These are phyloP conservation scores for Xylaria telfairii DNA, from an alignment of 495 filamentous ascomycete genomes.

Conservation along the genomic window DNA sequence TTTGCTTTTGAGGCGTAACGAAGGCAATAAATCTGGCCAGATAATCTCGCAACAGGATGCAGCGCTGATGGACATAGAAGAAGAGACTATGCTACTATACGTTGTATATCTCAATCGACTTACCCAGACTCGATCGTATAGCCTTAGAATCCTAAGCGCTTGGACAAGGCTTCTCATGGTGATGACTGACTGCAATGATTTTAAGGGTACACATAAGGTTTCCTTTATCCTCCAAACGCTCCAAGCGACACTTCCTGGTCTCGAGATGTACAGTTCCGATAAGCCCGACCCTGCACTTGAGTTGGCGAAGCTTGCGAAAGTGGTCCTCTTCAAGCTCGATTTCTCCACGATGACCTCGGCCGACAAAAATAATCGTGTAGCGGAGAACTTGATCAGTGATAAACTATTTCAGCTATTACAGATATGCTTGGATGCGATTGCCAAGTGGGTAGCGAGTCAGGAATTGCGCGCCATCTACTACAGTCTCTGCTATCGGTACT, in stretches of 20 bases:
- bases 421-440: conserved; percentile 74
- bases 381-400: conserved; percentile 80
- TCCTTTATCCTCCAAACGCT: conserved; percentile 83
- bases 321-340: conserved; percentile 75
- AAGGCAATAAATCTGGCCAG: conserved; percentile 56
- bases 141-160: conserved; percentile 68
- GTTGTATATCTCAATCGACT: conserved; percentile 70
- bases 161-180: conserved; percentile 85
- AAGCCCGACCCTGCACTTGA: conserved; percentile 70
- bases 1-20: conserved; percentile 58
- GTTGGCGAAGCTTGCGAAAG: conserved; percentile 77
- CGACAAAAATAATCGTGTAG: conserved; percentile 53
- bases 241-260: conserved; percentile 82
- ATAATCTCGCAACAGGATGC: conserved; percentile 63
- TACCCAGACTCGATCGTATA: conserved; percentile 61
- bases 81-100: conserved; percentile 59
- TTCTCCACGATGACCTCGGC: conserved; percentile 50
- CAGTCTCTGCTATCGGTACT: conserved; percentile 83
- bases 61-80: conserved; percentile 63
- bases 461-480: conserved; percentile 83
- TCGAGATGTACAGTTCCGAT: conserved; percentile 73
- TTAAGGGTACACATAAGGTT: conserved; percentile 68
- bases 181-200: conserved; percentile 76
- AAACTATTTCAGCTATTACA: conserved; percentile 92
- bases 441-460: conserved; percentile 70